These are phyloP conservation scores for Aschersonia sp. DNA, from an alignment of 2,329 filamentous ascomycete species.

Conservation along the genomic window DNA sequence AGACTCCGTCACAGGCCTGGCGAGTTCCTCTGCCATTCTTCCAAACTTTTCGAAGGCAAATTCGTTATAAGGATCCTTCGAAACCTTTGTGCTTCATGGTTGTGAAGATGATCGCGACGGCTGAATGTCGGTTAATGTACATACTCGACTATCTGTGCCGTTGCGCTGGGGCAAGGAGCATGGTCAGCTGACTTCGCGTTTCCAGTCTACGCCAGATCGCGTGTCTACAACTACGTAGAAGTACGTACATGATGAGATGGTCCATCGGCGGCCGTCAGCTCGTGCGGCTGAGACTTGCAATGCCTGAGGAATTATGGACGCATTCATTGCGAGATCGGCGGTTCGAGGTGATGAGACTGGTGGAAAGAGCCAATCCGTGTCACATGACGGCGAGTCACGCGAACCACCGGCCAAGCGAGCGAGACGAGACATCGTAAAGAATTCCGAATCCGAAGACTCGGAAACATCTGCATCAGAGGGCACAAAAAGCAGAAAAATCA, in stretches of 20 bases:
- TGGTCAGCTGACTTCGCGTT: slow-evolving; percentile 26
- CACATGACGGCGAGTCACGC: slow-evolving; percentile 3
- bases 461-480: slow-evolving; percentile 7
- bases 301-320: slow-evolving; percentile 17
- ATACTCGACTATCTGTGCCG: too few species aligned
- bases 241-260: not conserved
- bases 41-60: too few species aligned
- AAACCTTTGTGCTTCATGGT: too few species aligned
- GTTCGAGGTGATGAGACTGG: slow-evolving; percentile 6
- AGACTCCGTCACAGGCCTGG: too few species aligned
- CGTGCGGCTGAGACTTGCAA: not conserved
- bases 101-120: not conserved
- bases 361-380: not conserved
- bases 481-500: not conserved
- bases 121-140: slow-evolving; percentile 2
- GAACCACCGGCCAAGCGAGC: slow-evolving; percentile 16
- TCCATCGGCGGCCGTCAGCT: not conserved
- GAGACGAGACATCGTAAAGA: slow-evolving; percentile 12
- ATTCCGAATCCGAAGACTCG: slow-evolving; percentile 11
- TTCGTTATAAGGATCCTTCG: too few species aligned
- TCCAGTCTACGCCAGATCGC: not conserved
- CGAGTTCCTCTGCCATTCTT: too few species aligned
- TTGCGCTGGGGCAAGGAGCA: not conserved
- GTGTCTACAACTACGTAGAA: slow-evolving; percentile 1
- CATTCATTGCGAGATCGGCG: slow-evolving; percentile 19